Evolutionary conservation across 495 filamentous ascomycete genomes (phyloP).

Genomic region (Talaromyces wortmannii): DNA sequence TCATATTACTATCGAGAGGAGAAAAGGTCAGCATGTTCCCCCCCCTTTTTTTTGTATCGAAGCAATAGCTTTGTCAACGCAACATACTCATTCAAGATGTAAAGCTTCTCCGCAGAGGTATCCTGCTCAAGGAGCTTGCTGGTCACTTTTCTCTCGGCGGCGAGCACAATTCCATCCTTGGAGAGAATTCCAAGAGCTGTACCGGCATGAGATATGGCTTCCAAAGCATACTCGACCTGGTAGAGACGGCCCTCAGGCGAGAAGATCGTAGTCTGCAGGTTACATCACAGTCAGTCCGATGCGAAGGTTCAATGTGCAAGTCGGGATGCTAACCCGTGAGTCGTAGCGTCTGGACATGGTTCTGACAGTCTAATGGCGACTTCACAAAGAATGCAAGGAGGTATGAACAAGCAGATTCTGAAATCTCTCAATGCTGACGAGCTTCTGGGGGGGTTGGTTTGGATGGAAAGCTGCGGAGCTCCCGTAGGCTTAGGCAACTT

Average conservation of each 20-base stretch:
- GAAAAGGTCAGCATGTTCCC: slow-evolving; percentile 7
- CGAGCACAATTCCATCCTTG: slow-evolving; percentile 96
- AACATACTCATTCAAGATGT: slow-evolving; percentile 93
- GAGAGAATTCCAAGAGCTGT: slow-evolving; percentile 95
- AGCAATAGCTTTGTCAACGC: neutral
- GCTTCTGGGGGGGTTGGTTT: neutral
- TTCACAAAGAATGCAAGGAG: neutral
- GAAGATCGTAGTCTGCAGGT: slow-evolving; percentile 91
- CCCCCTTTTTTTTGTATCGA: neutral
- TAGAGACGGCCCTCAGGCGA: slow-evolving; percentile 97
- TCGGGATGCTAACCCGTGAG: slow-evolving; percentile 65
- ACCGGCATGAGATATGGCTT: slow-evolving; percentile 97
- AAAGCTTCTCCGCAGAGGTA: slow-evolving; percentile 98
- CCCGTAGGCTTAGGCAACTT: slow-evolving; percentile 32
- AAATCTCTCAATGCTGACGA: neutral
- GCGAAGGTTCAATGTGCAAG: slow-evolving; percentile 2
- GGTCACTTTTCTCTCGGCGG: slow-evolving; percentile 98
- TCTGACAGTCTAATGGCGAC: neutral
- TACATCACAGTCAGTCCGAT: slow-evolving; percentile 41
- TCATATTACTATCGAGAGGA: slow-evolving; percentile 78
- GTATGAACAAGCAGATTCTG: neutral
- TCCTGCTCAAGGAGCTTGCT: slow-evolving; percentile 99
- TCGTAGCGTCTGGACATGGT: slow-evolving; percentile 97
- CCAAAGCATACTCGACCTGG: slow-evolving; percentile 98
- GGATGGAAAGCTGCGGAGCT: slow-evolving; percentile 10